A percentile compares a stretch with the other conserved stretches of the same genome.
These are phyloP conservation scores for Tulasnella sp. DNA, from an alignment of 768 basidiomycete genomes.

Conservation along the genomic window DNA sequence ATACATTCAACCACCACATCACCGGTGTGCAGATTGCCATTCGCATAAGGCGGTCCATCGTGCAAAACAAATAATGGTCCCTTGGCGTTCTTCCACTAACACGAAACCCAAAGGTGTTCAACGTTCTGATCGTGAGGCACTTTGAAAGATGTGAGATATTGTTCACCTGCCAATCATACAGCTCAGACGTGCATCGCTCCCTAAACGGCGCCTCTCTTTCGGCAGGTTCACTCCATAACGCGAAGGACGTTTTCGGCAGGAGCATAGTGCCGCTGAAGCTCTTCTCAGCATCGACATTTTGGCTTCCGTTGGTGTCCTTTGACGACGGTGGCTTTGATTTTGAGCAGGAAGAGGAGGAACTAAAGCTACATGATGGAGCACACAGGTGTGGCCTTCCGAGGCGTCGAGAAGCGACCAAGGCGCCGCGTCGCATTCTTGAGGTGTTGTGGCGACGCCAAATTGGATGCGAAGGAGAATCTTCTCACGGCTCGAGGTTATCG, in stretches of 20 bases:
- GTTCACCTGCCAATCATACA: conserved; percentile 54
- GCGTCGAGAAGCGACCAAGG: too few relatives aligned
- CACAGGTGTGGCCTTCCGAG: too few relatives aligned
- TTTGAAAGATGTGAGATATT: too few relatives aligned
- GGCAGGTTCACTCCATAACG: conserved; percentile 56
- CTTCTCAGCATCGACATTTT: conserved; percentile 20
- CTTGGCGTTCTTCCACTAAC: conserved; percentile 51
- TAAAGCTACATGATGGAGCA: not conserved
- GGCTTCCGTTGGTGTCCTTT: not conserved
- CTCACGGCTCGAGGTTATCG: too few relatives aligned
- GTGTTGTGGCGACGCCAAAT: too few relatives aligned
- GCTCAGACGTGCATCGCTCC: conserved; percentile 51
- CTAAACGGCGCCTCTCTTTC: conserved; percentile 49
- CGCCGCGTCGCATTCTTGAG: too few relatives aligned
- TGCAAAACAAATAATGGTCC: conserved; percentile 75
- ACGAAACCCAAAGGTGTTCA: not conserved
- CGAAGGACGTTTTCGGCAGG: conserved; percentile 73
- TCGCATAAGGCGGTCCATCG: conserved; percentile 96
- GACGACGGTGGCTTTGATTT: not conserved
- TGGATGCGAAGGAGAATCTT: too few relatives aligned
- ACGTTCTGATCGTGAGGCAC: not conserved
- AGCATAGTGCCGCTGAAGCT: conserved; percentile 52
- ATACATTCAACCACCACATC: conserved; percentile 12
- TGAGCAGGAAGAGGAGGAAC: too few relatives aligned
- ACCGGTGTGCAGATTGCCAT: conserved; percentile 95